Base-by-base conservation (phyloP, 1,139 yeast genomes). In the Hansenula sp. region DNA sequence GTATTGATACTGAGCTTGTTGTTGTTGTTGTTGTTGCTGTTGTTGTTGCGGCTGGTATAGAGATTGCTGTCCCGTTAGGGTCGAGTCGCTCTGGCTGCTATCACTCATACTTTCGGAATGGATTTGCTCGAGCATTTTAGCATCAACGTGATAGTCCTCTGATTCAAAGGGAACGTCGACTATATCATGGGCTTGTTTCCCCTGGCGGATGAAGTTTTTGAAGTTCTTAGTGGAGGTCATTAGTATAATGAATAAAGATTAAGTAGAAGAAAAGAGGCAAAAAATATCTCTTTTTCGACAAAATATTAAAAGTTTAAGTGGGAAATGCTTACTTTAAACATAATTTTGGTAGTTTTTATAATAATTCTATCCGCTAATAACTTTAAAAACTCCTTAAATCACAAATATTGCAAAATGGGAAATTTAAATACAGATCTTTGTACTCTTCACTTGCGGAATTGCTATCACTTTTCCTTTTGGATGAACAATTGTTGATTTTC, bases 141-240 rank as follows among this genome's bases (percentile, higher is more conserved):
- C 12, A 10, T 38, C 34, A 4, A 38, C 18, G 18, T 36, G 28
- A 16, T 12, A 36, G n/a, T 36, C 38, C 5, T 17, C 16, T 2
- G 30, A 11, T 11, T 36, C 33, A 7, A 36, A 36, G n/a, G 32
- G 33, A 1, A 25, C 37, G 3, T 15, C 15, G 5, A 18, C 34
- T 16, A 39, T 28, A 5, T 42, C 50, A 36, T 50, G 65, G 49
- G 94, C 94, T 60, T 85, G 88, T 55, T 79, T 84, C 30, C 96
- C 95, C 56, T 86, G 94, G 56, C 95, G 81, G 48, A 87, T 86
- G 60, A 86, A 84, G 54, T 89, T 88, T 63, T 82, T 83, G 48
- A 86, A 69, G 60, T 85, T 85, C 73, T 76, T 59, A 7, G 47
- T 47, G 24, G 44, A 17, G 8, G 44, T 36, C 47, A 47, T 49